These are phyloP conservation scores for Annulohypoxylon moriforme DNA, from an alignment of 495 filamentous ascomycete species.

Conservation along the genomic window DNA sequence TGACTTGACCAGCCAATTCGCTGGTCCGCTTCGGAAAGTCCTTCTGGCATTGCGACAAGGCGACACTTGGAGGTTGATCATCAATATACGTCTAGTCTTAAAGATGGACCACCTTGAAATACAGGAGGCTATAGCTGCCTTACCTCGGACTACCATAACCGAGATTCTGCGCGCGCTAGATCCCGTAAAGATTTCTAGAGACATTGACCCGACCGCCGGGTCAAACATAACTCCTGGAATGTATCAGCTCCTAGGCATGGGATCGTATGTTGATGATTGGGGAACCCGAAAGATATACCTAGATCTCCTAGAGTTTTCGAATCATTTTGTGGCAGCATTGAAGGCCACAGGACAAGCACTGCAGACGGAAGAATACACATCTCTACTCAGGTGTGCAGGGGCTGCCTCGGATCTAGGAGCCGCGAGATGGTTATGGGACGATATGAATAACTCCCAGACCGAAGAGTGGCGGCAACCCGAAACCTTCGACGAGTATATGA, in stretches of 20 bases:
- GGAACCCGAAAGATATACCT: slow-evolving; percentile 49
- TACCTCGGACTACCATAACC: slow-evolving; percentile 52
- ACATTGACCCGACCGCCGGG: slow-evolving; percentile 43
- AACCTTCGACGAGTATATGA: slow-evolving; percentile 47
- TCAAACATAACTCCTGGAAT: slow-evolving; percentile 41
- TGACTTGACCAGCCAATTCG: not conserved
- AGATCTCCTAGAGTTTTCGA: slow-evolving; percentile 35
- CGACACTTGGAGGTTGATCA: slow-evolving; percentile 39
- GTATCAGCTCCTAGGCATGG: slow-evolving; percentile 42
- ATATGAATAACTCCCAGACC: slow-evolving; percentile 25
- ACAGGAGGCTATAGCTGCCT: slow-evolving; percentile 16
- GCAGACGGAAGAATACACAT: slow-evolving; percentile 47
- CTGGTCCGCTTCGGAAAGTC: slow-evolving; percentile 25
- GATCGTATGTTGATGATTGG: slow-evolving; percentile 44
- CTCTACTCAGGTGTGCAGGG: slow-evolving; percentile 51
- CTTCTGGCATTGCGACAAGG: slow-evolving; percentile 33
- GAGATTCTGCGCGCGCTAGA: slow-evolving; percentile 54
- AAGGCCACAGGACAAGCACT: slow-evolving; percentile 37
- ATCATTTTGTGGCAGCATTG: slow-evolving; percentile 38
- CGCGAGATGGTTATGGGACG: slow-evolving; percentile 42
- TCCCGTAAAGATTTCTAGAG: slow-evolving; percentile 40
- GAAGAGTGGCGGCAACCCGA: slow-evolving; percentile 32
- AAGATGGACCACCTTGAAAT: slow-evolving; percentile 21
- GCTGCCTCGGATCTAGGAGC: slow-evolving; percentile 43
- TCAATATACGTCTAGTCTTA: slow-evolving; percentile 22